Percentiles rank a stretch among this genome's conserved stretches.
Evolutionary conservation across 305 asterid species (phyloP).

Genomic region (Ajuga reptans): DNA sequence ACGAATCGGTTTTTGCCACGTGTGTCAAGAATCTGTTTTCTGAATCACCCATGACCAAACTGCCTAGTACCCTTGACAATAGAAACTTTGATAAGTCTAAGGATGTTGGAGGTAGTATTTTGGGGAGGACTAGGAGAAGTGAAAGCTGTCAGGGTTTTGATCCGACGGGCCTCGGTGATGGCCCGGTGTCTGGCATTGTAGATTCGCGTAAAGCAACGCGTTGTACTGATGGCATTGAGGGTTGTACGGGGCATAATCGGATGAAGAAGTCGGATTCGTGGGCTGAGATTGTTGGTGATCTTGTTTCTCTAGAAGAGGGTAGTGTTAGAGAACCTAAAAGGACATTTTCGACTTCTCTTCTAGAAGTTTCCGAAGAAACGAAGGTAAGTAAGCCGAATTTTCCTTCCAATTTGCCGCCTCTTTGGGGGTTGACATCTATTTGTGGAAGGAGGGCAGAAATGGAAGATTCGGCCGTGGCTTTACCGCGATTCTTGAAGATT

Average conservation of each 20-base stretch:
- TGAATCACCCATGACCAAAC: constrained; percentile 43
- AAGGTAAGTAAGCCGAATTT: constrained; percentile 30
- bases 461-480: constrained; percentile 62
- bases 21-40: constrained; percentile 30
- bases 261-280: constrained; percentile 38
- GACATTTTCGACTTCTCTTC: constrained; percentile 33
- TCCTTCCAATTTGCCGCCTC: constrained; percentile 39
- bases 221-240: constrained; percentile 25
- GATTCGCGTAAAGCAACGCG: constrained; percentile 23
- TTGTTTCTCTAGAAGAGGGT: constrained; percentile 26
- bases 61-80: constrained; percentile 34
- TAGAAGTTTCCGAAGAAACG: constrained; percentile 41
- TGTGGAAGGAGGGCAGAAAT: constrained; percentile 69
- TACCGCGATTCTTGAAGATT: constrained; percentile 46
- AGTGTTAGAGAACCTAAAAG: constrained; percentile 29
- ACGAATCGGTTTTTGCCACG: constrained; percentile 23
- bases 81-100: constrained; percentile 21
- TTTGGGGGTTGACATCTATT: constrained; percentile 66
- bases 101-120: constrained; percentile 21
- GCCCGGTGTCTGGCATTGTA: constrained; percentile 12
- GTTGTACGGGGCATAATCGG: constrained; percentile 5
- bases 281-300: constrained; percentile 37
- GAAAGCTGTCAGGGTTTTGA: constrained; percentile 25
- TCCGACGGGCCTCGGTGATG: constrained; percentile 14
- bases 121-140: constrained; percentile 20